Evolutionary conservation across 306 rosid species (phyloP), one percentile per base, ranked within the genome.

Genomic region (Prunus dulcis): DNA sequence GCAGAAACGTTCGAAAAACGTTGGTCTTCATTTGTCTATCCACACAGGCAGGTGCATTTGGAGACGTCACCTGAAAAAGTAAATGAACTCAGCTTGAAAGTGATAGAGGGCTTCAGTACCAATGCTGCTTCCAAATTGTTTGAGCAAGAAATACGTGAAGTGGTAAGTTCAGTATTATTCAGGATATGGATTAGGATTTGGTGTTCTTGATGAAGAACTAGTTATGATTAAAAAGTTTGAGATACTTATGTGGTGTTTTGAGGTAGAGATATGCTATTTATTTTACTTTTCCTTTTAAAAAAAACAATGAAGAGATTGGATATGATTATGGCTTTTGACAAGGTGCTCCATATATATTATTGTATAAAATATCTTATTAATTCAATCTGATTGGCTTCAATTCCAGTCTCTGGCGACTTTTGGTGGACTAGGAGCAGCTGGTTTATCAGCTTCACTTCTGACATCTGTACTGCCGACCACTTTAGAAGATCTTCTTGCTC

Each of bases 401-500:
- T 41, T 64, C 72, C 79, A 95, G 98, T 88, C 89, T 74, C 46
- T 95, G 67, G 96, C 91, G 78, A 88, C 97, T 34, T 78, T 95
- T 64, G 96, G 99, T 77, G 96, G 96, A 76, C 87, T 95, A 14
- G 97, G 99, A 69, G 97, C 92, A 41, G 97, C 99, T 38, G 99
- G 99, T 30, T 85, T 95, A 61, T 92, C 97, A 74, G 97, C 97
- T 82, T 95, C 99, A 14, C 93, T 95, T 72, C 87, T 95, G 52
- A 92, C 99, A 49, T 89, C 97, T 51, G 96, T 95, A 56, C 86
- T 92, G 73, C 97, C 88, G 41, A 90, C 91, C 73, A 88, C 97
- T 64, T 51, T 85, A 74, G 99, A 95, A 82, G 99, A 95, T 84
- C 97, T 95, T 88, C 96, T 95, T 76, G 99, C 99, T 78, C 99